A percentile compares a stretch with the other conserved stretches of the same genome.
These are phyloP conservation scores for Auriscalpium orientale DNA, from an alignment of 768 basidiomycete genomes.

Conservation along the genomic window DNA sequence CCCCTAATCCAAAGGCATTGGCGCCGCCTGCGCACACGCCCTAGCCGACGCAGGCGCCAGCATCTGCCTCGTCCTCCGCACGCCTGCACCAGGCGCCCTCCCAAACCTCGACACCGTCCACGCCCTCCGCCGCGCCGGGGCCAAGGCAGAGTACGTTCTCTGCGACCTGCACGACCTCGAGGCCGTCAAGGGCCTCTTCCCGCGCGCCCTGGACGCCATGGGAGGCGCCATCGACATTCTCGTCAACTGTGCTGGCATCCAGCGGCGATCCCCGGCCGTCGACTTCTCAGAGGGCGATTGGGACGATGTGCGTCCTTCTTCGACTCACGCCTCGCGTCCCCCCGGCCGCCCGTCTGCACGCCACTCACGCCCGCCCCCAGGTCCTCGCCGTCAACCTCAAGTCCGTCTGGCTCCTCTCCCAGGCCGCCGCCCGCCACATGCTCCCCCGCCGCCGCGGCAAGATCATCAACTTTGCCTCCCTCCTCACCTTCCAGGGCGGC, in stretches of 20 bases:
- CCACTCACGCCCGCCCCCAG: conserved; percentile 29
- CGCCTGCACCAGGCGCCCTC: conserved; percentile 27
- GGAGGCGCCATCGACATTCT: conserved; percentile 52
- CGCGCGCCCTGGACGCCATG: conserved; percentile 40
- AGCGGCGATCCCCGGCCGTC: conserved; percentile 51
- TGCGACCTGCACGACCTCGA: conserved; percentile 49
- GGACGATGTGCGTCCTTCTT: conserved; percentile 51
- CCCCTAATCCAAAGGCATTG: conserved; percentile 34
- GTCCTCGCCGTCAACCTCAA: conserved; percentile 86
- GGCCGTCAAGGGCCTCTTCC: conserved; percentile 41
- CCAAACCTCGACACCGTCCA: conserved; percentile 29
- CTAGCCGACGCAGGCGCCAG: conserved; percentile 48
- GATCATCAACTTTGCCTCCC: conserved; percentile 53
- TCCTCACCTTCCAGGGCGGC: conserved; percentile 39
- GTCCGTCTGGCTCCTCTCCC: conserved; percentile 75
- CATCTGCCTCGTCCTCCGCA: conserved; percentile 41
- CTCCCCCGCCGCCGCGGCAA: conserved; percentile 62
- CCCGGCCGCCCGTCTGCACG: neutral
- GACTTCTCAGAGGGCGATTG: conserved; percentile 61
- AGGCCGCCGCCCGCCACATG: conserved; percentile 89
- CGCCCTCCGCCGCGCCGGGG: conserved; percentile 30
- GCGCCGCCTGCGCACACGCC: conserved; percentile 46
- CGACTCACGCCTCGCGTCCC: neutral
- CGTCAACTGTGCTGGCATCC: conserved; percentile 64
- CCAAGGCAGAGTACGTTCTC: conserved; percentile 35